A percentile compares a stretch with the other conserved stretches of the same genome.
Conservation (phyloP, 2,329 filamentous ascomycete genomes). For the Xylaria sp. region DNA sequence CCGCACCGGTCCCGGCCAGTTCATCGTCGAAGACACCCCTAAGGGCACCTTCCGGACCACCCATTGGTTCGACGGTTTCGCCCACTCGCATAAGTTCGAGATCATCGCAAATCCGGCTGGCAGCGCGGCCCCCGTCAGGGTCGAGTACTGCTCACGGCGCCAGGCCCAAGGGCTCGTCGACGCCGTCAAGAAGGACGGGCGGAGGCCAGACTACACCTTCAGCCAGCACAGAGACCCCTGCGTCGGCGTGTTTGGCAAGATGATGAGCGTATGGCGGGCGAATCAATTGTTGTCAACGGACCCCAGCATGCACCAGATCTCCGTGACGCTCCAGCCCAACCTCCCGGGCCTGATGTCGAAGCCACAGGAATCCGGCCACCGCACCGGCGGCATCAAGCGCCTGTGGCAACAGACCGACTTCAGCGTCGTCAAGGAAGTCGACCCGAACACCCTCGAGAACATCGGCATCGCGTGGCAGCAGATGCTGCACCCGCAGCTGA, state of each 20-base stretch:
- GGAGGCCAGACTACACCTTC: constrained; percentile 62
- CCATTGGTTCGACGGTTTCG: constrained; percentile 84
- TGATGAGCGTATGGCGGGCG: constrained; percentile 61
- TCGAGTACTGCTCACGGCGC: constrained; percentile 72
- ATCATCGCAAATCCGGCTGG: constrained; percentile 50
- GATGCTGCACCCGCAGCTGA: constrained; percentile 67
- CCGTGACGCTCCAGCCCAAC: constrained; percentile 67
- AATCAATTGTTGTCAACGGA: constrained; percentile 26
- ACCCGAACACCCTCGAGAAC: constrained; percentile 73
- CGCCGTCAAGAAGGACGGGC: constrained; percentile 62
- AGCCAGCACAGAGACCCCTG: constrained; percentile 75
- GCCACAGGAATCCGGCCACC: constrained; percentile 38
- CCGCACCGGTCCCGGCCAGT: constrained; percentile 72
- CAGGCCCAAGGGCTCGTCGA: constrained; percentile 67
- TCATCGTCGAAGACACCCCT: constrained; percentile 60
- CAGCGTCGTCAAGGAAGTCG: constrained; percentile 59
- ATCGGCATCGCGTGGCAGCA: constrained; percentile 64
- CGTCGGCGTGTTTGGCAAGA: constrained; percentile 71
- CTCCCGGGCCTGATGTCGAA: constrained; percentile 57
- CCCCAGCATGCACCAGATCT: constrained; percentile 56
- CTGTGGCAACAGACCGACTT: constrained; percentile 63
- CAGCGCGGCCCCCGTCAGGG: constrained; percentile 40
- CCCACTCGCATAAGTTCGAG: constrained; percentile 72
- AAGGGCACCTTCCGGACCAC: constrained; percentile 62
- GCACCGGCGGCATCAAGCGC: constrained; percentile 46